phyloP scores from a whole-genome alignment of 768 basidiomycete species.

The Baorangia bicolor region DNA sequence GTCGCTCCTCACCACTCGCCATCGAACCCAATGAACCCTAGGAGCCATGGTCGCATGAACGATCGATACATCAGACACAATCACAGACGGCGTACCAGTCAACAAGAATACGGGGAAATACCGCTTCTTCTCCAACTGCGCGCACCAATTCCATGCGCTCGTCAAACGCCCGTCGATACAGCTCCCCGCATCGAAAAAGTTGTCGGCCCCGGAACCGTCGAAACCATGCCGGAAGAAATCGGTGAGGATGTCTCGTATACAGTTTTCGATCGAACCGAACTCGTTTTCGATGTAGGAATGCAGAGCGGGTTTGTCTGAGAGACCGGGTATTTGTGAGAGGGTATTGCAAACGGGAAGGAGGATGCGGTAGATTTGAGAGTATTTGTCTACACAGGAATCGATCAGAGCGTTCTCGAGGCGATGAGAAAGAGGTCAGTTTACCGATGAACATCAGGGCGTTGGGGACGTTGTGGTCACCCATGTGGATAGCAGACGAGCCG shows the following conservation, averaged over 20 bases:
- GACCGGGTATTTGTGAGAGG: constrained; percentile 65
- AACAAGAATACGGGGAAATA: constrained; percentile 80
- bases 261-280: constrained; percentile 73
- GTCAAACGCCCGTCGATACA: constrained; percentile 83
- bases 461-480: constrained; percentile 73
- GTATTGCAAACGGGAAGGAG: constrained; percentile 85
- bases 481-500: constrained; percentile 84
- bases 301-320: constrained; percentile 67
- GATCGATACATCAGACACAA: background rate
- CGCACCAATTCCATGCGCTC: constrained; percentile 93
- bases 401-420: no score
- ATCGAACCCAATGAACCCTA: constrained; percentile 83
- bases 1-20: constrained; percentile 65
- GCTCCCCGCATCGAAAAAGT: constrained; percentile 86
- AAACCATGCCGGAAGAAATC: constrained; percentile 90
- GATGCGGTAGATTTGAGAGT: constrained; percentile 90
- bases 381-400: constrained; percentile 56
- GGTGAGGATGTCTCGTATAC: constrained; percentile 65
- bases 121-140: constrained; percentile 79
- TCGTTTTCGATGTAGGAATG: constrained; percentile 78
- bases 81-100: constrained; percentile 45
- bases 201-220: constrained; percentile 89
- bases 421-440: no score
- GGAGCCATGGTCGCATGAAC: background rate
- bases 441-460: constrained; percentile 81